Base-by-base conservation (phyloP, 805 yeast species). In the Candida ficus region DNA sequence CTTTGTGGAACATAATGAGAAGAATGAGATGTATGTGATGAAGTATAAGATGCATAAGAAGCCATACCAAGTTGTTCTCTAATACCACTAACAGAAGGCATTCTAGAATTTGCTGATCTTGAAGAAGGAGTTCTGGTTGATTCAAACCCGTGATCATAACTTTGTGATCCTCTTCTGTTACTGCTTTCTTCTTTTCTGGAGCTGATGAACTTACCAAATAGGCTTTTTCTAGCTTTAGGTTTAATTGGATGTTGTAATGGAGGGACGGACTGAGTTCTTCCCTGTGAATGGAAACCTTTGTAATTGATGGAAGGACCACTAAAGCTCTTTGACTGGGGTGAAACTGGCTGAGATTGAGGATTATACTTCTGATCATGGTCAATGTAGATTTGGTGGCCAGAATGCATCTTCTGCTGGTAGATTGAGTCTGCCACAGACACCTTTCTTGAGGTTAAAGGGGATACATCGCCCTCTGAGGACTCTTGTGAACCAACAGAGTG, bases 211-310 rank as follows among this genome's bases (percentile, higher is more conserved):
- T 56, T 57, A 2, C 60, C 61, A 35, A 56, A 54, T 8, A 53
- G 39, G 13, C 54, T 43, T 29, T 38, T 53, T 37, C 49, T 56
- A 3, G 45, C 39, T 33, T 45, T 61, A 0, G 77, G 77, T 45
- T 71, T 72, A 22, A 73, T 67, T 1, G 78, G 78, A n/a, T 67
- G 72, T 18, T 59, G 47, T 33, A 71, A 61, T 4, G 78, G 78
- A 1, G 78, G 77, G 3, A 66, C 54, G 14, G 65, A 64, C 16
- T 47, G 39, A 18, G 49, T 48, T 25, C 34, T 41, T 5, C 45
- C 53, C 19, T 49, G 38, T 10, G 56, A 53, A 30, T 60, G 61
- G 48, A 63, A 59, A 3, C 66, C 66, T 30, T 48, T 49, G 39
- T 60, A 59, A 1, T 57, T 40, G 10, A 37, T 19, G 1, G 62